These are phyloP conservation scores for Cladosporium sp. DNA, from an alignment of 2,329 filamentous ascomycete genomes.

Conservation along the genomic window DNA sequence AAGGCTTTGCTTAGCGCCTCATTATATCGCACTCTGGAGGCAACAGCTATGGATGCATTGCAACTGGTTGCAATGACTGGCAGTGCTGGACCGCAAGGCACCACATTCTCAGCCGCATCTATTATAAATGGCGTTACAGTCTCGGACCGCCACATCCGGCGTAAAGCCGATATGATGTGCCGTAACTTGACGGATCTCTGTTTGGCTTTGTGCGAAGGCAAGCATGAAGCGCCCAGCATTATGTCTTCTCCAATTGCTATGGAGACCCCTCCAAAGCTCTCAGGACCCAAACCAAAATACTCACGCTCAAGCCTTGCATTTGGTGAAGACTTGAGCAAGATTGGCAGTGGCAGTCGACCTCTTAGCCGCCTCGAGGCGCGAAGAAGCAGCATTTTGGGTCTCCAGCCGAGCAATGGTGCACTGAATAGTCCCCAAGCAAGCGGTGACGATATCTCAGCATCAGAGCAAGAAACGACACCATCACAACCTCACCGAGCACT, in stretches of 20 bases:
- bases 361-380: slow-evolving; percentile 43
- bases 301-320: slow-evolving; percentile 10
- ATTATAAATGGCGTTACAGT: slow-evolving; percentile 58
- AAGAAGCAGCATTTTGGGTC: slow-evolving; percentile 34
- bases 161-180: slow-evolving; percentile 90
- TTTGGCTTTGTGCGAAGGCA: slow-evolving; percentile 61
- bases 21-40: slow-evolving; percentile 74
- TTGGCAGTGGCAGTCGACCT: slow-evolving; percentile 23
- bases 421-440: slow-evolving; percentile 30
- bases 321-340: slow-evolving; percentile 3
- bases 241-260: slow-evolving; percentile 20
- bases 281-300: neutral
- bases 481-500: slow-evolving; percentile 22
- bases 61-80: slow-evolving; percentile 74
- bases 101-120: slow-evolving; percentile 60
- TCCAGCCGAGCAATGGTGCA: slow-evolving; percentile 15
- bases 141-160: slow-evolving; percentile 78
- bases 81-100: slow-evolving; percentile 59
- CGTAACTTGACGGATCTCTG: slow-evolving; percentile 89
- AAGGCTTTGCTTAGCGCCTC: slow-evolving; percentile 65
- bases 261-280: slow-evolving; percentile 11
- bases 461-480: slow-evolving; percentile 26
- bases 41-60: slow-evolving; percentile 76
- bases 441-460: slow-evolving; percentile 22
- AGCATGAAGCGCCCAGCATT: slow-evolving; percentile 23